Conservation (phyloP, 2,329 filamentous ascomycete species). For the Alternaria ethzedia region DNA sequence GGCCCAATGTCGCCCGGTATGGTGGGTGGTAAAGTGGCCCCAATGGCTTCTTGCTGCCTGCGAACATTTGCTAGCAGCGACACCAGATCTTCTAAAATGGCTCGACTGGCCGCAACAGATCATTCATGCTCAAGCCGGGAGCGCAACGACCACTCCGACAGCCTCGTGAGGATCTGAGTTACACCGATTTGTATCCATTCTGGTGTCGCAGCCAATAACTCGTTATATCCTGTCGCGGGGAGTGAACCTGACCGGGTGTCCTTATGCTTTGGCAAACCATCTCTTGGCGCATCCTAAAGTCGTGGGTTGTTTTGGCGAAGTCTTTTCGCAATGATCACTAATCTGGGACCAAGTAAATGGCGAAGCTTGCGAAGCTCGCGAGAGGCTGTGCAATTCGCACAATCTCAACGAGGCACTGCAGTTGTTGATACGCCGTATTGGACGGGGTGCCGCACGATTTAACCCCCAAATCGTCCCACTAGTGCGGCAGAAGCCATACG, state of each 20-base stretch:
- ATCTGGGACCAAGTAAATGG: neutral
- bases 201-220: neutral
- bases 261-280: no score
- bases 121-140: conserved; percentile 15
- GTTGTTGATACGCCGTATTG: neutral
- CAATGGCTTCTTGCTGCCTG: conserved; percentile 31
- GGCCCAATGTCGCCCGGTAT: conserved; percentile 26
- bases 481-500: neutral
- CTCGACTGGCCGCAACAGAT: conserved; percentile 35
- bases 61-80: conserved; percentile 28
- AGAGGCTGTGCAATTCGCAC: neutral
- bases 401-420: neutral
- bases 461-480: neutral
- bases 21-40: conserved; percentile 42
- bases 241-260: neutral
- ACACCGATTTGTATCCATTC: neutral
- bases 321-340: neutral
- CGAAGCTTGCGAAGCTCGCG: neutral
- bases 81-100: conserved; percentile 37
- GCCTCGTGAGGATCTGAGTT: neutral
- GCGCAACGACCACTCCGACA: neutral
- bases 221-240: neutral
- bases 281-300: neutral
- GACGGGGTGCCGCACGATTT: neutral
- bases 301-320: neutral